Base-by-base conservation (phyloP, 2,329 filamentous ascomycete species). In the Ilyonectria sp. region DNA sequence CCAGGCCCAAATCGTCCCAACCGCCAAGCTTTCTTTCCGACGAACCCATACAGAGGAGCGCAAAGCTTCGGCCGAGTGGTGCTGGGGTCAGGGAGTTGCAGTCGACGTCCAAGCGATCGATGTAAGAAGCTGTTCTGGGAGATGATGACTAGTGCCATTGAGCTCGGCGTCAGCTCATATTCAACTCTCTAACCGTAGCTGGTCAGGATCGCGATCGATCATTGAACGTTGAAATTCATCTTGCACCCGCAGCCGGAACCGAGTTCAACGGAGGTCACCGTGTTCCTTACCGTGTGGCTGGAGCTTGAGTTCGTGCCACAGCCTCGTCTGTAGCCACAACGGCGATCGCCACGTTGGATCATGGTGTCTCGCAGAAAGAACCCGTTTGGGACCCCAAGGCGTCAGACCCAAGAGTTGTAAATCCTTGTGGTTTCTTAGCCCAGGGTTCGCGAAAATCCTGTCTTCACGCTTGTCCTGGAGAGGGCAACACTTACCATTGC, bases 261-360 rank as follows among this genome's bases (percentile, higher is more conserved):
- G 60, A 47, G 47, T 50, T 35, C 37, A 40, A 43, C 63, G 65
- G 58, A 65, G 58, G 33, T 68, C 56, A 65, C 69, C 60, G 63
- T 70, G 43, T 43, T 67, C n/a, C 52, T 26, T 60, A 40, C 35
- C 13, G 21, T 52, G 46, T 61, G 65, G 31, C 57, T 54, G 40
- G 52, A 56, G 17, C 19, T 35, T 31, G 60, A 62, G 49, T 40
- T 40, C 52, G 47, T 67, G 68, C 69, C 65, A 74, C 63, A 71
- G 11, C 60, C 13, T 47, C 23, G 13, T 29, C 21, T n/a, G 47
- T 55, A 61, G 63, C 44, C 60, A 23, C 33, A 63, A 63, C 23
- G 26, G 60, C 53, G 50, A 53, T 67, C 67, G 72, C 65, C 60
- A 72, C 67, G 68, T 58, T 58, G 60, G 67, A 50, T 50, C 55